Evolutionary conservation across 345 rosid species (phyloP), one percentile per base, ranked within the genome.

Genomic region (Murraya koenigii): DNA sequence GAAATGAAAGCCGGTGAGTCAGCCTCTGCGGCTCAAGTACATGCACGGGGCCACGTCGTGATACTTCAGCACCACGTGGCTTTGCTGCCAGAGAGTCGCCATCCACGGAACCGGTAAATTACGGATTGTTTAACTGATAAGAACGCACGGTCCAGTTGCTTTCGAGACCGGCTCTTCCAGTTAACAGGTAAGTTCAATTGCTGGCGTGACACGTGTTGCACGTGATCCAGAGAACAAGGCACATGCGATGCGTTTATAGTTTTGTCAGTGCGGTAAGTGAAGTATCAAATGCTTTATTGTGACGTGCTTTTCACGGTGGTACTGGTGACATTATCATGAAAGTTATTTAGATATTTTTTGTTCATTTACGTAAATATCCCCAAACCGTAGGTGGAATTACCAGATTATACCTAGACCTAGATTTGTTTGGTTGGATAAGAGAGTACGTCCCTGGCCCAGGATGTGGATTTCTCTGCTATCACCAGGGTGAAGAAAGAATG

Each of bases 11-110:
- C 6, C 4, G 2, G 32, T n/a, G 35, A 63, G 71, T 23, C 69
- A 63, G 26, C 71, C 23, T 22, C 38, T 23, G 79, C 70, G 71
- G 69, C 80, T 55, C 15, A 7, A 8, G 6, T 22, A 8, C 80
- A 65, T 71, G 77, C 80, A 58, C 41, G 26, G 72, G 26, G 73
- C 77, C 80, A 76, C 83, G 83, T 76, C 56, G 1, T n/a, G 2
- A 6, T 17, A 20, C 30, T 10, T 20, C 23, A 19, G 11, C 6
- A 2, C n/a, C 78, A 44, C 74, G 74, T 79, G 82, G 65, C 44
- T 20, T 15, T 20, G 66, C 59, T 30, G 72, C 66, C 75, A 33
- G 49, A 15, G 23, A 5, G 9, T n/a, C 7, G 25, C 32, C 23
- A 44, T 30, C 39, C 33, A 13, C 35, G 49, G 5, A 69, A 49